Conservation (phyloP, 2,329 filamentous ascomycete species). For the Alternaria longipes region DNA sequence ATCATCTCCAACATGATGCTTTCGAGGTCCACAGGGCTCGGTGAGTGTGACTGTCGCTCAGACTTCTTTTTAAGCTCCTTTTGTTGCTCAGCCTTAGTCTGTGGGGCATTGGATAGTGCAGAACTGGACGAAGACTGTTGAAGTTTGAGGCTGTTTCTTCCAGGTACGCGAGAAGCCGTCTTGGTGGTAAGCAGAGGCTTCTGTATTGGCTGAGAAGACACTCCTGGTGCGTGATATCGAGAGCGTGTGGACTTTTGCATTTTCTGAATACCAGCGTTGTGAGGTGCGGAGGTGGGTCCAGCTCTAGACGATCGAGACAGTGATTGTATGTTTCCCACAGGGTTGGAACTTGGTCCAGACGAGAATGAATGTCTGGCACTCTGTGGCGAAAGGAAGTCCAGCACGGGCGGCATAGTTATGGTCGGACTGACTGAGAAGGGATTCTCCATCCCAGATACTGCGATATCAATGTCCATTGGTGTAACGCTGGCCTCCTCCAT, state of each 20-base stretch:
- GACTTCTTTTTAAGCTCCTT: constrained; percentile 37
- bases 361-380: constrained; percentile 27
- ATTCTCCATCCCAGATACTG: constrained; percentile 42
- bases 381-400: constrained; percentile 36
- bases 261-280: constrained; percentile 9
- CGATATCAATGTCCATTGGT: constrained; percentile 42
- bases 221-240: constrained; percentile 2
- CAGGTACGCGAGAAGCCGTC: background rate
- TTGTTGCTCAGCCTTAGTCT: constrained; percentile 47
- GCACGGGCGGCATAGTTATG: constrained; percentile 30
- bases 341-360: constrained; percentile 17
- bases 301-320: background rate
- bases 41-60: constrained; percentile 25
- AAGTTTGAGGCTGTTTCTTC: background rate
- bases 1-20: constrained; percentile 32
- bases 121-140: background rate
- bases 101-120: constrained; percentile 24
- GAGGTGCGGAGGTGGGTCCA: background rate
- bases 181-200: background rate
- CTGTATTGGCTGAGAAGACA: background rate
- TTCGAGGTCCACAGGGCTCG: constrained; percentile 34
- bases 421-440: constrained; percentile 24
- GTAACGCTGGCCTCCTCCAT: constrained; percentile 24
- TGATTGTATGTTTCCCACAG: background rate
- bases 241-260: constrained; percentile 3